Evolutionary conservation across 139 green algal genomes (phyloP), one percentile per base, ranked within the genome.

Genomic region (Medakamo hakoo): DNA sequence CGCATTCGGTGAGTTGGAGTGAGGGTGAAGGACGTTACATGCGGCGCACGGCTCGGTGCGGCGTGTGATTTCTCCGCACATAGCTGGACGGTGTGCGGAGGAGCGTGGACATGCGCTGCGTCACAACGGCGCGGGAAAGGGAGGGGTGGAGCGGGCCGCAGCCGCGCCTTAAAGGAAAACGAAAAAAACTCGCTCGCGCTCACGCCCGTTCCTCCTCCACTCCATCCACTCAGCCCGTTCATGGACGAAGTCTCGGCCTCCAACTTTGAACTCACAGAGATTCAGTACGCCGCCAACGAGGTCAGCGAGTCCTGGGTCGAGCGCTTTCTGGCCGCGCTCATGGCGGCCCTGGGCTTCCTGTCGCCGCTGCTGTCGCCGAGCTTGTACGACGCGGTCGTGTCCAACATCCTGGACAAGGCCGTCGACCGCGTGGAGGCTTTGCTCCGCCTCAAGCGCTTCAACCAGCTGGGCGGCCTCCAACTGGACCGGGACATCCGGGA

Each of bases 401-500:
- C 78, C n/a, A 40, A 63, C 3, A 58, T 93, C 59, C 66, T 94
- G 48, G 86, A 91, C 59, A 82, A 81, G 62, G 55, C 19, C 22
- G 55, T 59, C 55, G 55, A 59, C 55, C 72, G 91, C 3, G 49
- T 97, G 49, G 90, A 97, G 68, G 89, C 80, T 14, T 66, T 84
- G 23, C 66, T 95, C 55, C 49, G 60, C 14, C 74, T 86, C 70
- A 95, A 95, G 76, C 64, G 61, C 19, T 97, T 97, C 77, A 96
- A 80, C 57, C 91, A 96, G 76, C 80, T 97, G 63, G 91, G 91
- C 16, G 91, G 91, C 3, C 74, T 97, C 68, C 81, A 92, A 72
- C 76, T 97, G 60, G 91, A 97, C 49, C 75, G 82, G 16, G 89
- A 96, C 68, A 73, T 89, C 23, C 74, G 88, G 26, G 68, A 70